Conservation (phyloP, 2,329 filamentous ascomycete genomes). For the Fusarium sp. region DNA sequence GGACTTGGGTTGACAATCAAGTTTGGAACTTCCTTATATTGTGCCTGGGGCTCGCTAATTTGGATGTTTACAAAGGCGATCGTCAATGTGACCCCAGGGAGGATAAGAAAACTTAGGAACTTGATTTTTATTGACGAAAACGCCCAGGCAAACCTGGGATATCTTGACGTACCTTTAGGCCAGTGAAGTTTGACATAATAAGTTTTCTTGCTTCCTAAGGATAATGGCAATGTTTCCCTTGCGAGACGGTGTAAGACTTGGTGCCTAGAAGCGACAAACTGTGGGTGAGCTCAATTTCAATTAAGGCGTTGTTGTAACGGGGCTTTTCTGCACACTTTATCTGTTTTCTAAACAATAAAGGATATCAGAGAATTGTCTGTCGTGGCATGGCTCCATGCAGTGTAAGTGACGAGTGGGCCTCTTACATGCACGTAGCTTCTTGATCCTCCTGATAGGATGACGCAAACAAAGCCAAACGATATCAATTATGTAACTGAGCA, state of each 20-base stretch:
- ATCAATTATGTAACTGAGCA: accelerated
- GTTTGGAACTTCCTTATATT: accelerated
- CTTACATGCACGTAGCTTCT: not conserved
- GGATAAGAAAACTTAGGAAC: accelerated
- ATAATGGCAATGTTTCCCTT: accelerated
- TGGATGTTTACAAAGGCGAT: accelerated
- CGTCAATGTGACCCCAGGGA: accelerated
- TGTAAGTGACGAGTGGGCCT: not conserved
- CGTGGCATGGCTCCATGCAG: too few species aligned
- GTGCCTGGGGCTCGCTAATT: accelerated
- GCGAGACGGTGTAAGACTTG: accelerated
- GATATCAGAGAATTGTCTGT: not conserved
- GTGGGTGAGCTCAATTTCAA: accelerated
- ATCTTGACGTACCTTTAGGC: accelerated
- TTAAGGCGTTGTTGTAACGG: accelerated
- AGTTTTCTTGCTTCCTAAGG: not conserved
- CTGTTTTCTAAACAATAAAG: accelerated
- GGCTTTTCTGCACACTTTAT: accelerated
- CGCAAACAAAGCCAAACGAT: accelerated
- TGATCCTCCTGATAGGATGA: not conserved
- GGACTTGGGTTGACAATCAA: accelerated
- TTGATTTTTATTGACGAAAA: accelerated
- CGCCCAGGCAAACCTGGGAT: accelerated
- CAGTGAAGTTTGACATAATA: accelerated
- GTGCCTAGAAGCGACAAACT: not conserved